Conservation (phyloP, 805 yeast species). For the Debaryomyces tyrocola region DNA sequence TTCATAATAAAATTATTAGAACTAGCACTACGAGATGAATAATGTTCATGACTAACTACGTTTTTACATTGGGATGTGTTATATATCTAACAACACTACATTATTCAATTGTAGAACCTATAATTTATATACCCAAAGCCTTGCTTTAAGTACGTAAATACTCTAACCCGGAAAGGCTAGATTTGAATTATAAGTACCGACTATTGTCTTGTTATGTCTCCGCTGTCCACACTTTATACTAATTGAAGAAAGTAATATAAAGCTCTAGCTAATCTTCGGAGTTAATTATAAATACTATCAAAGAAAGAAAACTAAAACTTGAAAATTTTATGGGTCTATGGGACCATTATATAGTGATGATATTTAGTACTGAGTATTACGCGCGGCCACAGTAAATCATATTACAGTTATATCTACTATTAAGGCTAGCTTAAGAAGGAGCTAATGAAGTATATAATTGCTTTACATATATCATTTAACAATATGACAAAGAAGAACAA, state of each 20-base stretch:
- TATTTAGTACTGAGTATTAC: background rate
- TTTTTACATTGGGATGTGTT: too few relatives aligned
- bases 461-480: background rate
- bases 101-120: slow-evolving; percentile 3
- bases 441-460: background rate
- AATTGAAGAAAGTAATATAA: slow-evolving; percentile 23
- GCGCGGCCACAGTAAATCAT: background rate
- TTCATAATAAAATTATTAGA: background rate
- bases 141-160: slow-evolving; percentile 1
- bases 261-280: slow-evolving; percentile 46
- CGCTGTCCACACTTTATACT: slow-evolving; percentile 49
- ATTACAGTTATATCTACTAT: background rate
- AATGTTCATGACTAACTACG: too few relatives aligned
- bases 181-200: slow-evolving; percentile 4
- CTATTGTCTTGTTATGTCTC: slow-evolving; percentile 31
- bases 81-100: background rate
- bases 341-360: background rate
- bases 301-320: slow-evolving; percentile 11
- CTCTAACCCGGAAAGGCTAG: slow-evolving; percentile 1
- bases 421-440: background rate
- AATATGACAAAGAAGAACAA: slow-evolving; percentile 4
- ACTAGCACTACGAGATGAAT: background rate
- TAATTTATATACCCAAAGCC: slow-evolving; percentile 1
- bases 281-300: slow-evolving; percentile 27
- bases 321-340: background rate